phyloP scores from a whole-genome alignment of 208 protist species.

The Balamuthia mandrillaris region DNA sequence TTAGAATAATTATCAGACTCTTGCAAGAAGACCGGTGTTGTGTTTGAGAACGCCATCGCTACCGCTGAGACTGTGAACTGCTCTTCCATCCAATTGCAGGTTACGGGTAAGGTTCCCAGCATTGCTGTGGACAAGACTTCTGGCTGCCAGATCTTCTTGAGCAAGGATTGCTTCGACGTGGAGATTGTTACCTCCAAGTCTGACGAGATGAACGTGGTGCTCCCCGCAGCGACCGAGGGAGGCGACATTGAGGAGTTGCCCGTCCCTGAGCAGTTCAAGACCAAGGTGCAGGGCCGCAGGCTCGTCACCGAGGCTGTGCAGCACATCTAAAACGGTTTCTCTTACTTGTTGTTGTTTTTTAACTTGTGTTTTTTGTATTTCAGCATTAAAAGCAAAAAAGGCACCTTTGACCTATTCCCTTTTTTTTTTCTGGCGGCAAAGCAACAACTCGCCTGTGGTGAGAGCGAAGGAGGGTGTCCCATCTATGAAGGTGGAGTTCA shows the following conservation, averaged over 20 bases:
- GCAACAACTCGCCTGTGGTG: too few species aligned
- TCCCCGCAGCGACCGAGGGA: constrained; percentile 54
- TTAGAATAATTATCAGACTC: constrained; percentile 34
- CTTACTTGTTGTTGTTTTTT: too few species aligned
- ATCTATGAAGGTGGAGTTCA: too few species aligned
- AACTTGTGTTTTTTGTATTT: too few species aligned
- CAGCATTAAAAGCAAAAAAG: too few species aligned
- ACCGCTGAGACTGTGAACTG: constrained; percentile 69
- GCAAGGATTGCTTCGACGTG: constrained; percentile 44
- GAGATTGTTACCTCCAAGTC: constrained; percentile 72
- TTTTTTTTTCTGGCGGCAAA: too few species aligned
- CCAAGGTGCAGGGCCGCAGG: constrained; percentile 29
- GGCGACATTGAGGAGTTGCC: constrained; percentile 51
- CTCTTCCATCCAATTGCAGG: constrained; percentile 60
- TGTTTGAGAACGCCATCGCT: constrained; percentile 67
- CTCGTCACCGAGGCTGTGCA: constrained; percentile 47
- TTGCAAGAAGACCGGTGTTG: constrained; percentile 68
- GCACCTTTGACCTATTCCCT: too few species aligned
- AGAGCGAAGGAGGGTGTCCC: too few species aligned
- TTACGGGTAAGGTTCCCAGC: constrained; percentile 50
- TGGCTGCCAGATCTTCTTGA: constrained; percentile 66
- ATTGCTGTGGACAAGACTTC: constrained; percentile 71
- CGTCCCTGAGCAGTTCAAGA: constrained; percentile 67
- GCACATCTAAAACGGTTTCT: constrained; percentile 17
- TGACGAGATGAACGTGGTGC: constrained; percentile 69